Evolutionary conservation across 1,139 yeast species (phyloP).

Genomic region (Geotrichum phurueaensis): DNA sequence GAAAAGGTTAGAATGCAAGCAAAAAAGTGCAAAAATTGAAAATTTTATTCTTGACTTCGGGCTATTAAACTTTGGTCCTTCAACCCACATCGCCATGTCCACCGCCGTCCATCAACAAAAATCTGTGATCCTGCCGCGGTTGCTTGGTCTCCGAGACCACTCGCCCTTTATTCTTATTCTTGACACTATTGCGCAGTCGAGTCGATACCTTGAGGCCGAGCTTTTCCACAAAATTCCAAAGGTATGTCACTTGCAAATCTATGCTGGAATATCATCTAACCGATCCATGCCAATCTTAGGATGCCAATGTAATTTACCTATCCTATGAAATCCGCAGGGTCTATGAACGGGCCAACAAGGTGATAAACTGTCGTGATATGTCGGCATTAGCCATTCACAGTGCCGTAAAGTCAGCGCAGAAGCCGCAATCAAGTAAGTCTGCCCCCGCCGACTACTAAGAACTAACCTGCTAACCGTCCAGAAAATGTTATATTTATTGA

Average conservation of each 20-base stretch:
- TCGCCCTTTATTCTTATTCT: slow-evolving; percentile 65
- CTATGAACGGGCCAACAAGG: slow-evolving; percentile 48
- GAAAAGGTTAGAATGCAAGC: neutral
- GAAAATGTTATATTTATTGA: slow-evolving; percentile 49
- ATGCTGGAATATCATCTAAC: neutral
- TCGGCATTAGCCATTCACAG: slow-evolving; percentile 25
- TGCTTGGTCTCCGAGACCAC: slow-evolving; percentile 61
- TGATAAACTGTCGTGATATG: slow-evolving; percentile 43
- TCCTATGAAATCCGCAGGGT: slow-evolving; percentile 54
- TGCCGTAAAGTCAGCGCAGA: slow-evolving; percentile 17
- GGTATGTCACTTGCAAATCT: neutral
- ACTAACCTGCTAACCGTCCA: neutral
- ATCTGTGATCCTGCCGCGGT: slow-evolving; percentile 39
- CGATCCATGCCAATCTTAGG: neutral
- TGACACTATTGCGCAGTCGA: slow-evolving; percentile 69
- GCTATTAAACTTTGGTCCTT: neutral
- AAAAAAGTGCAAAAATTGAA: neutral
- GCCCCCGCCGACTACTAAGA: neutral
- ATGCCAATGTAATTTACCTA: slow-evolving; percentile 40
- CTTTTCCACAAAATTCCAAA: slow-evolving; percentile 41
- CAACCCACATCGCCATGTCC: neutral
- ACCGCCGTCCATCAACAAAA: slow-evolving; percentile 27
- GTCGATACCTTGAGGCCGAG: slow-evolving; percentile 51
- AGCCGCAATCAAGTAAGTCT: slow-evolving; percentile 20
- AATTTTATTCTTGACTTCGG: neutral